Evolutionary conservation across 2,329 filamentous ascomycete species (phyloP), one percentile per base, ranked within the genome.

Genomic region (Cercospora zeae-maydis): DNA sequence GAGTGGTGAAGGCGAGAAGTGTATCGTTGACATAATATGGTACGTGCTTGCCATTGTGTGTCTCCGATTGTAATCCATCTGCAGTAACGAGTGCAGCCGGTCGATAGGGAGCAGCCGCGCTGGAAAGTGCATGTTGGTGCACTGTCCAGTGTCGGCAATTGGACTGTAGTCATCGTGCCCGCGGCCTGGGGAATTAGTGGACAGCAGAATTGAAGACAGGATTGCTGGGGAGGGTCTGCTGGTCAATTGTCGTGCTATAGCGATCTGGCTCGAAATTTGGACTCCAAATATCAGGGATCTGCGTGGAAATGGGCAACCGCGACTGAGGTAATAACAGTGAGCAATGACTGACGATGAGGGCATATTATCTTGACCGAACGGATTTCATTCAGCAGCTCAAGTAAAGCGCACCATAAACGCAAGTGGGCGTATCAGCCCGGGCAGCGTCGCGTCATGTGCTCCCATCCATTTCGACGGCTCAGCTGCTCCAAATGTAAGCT

Each of bases 351-450:
- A 2, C 11, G 13, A 11, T 31, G 49, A 53, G 27, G 34, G 49
- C 30, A 4, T 34, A 27, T 53, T 36, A 57, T 57, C 52, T 45
- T 30, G 45, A 59, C 58, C 49, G 58, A 60, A 60, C 51, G 59
- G 58, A 56, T 58, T 64, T 61, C 62, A 64, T 61, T 61, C 62
- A 64, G 62, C 53, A 62, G 62, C 58, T 60, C 62, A 57, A 54
- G 45, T 47, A 53, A 54, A 58, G 34, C 62, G 58, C 58, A 58
- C 30, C 33, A 52, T 45, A 60, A 19, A 53, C 31, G 31, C 49
- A 53, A 14, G 34, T 33, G 37, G 33, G 36, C 34, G 24, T 54
- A 30, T 42, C 58, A 60, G 33, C 56, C 37, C 34, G 9, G 56
- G 45, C 56, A 59, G 56, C 56, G 42, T 34, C 37, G 27, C 36